Evolutionary conservation across 371 early-diverging fungal species (phyloP).

Genomic region (Rhizopus sp.): DNA sequence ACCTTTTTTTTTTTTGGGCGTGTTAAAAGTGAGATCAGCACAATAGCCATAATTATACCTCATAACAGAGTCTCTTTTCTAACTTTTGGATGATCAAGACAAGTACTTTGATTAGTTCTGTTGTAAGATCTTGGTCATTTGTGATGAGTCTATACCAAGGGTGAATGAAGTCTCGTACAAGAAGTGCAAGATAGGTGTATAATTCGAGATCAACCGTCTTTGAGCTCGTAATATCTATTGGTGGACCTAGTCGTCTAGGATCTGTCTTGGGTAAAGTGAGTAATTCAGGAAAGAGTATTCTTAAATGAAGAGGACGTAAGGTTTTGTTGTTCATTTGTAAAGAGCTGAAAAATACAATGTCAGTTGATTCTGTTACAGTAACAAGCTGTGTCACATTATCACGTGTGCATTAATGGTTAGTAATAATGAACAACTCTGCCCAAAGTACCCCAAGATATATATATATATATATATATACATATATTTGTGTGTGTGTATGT

Average conservation of each 20-base stretch:
- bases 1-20: slow-evolving; percentile 33
- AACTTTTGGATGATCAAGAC: slow-evolving; percentile 47
- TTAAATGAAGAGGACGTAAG: slow-evolving; percentile 37
- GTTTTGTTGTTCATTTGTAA: slow-evolving; percentile 8
- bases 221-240: slow-evolving; percentile 42
- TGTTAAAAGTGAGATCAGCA: not conserved
- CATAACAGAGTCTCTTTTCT: slow-evolving; percentile 49
- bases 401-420: no score
- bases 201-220: slow-evolving; percentile 58
- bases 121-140: slow-evolving; percentile 55
- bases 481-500: no score
- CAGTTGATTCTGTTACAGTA: slow-evolving; percentile 1
- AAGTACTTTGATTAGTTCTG: slow-evolving; percentile 45
- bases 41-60: slow-evolving; percentile 14
- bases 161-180: slow-evolving; percentile 63
- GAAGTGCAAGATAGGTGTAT: slow-evolving; percentile 58
- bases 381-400: no score
- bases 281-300: slow-evolving; percentile 47
- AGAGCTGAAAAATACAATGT: not conserved
- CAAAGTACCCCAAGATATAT: no score
- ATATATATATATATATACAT: no score
- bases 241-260: slow-evolving; percentile 34
- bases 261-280: slow-evolving; percentile 43
- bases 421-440: no score
- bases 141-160: slow-evolving; percentile 60